phyloP scores from a whole-genome alignment of 2,329 filamentous ascomycete genomes.

The Rasamsonia emersonii region DNA sequence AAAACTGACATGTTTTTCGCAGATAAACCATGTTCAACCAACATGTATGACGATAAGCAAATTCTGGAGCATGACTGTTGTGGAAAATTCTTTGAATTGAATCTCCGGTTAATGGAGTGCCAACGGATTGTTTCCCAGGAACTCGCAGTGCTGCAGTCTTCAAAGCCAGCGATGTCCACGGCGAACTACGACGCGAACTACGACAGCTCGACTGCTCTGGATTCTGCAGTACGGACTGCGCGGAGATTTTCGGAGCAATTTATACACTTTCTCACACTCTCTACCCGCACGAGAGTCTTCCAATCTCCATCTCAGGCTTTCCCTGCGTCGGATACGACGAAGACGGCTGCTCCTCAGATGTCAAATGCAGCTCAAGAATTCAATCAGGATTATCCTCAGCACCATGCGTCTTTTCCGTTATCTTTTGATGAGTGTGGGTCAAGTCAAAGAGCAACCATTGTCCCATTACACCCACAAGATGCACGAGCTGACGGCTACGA shows the following conservation, averaged over 20 bases:
- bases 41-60: too few species aligned
- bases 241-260: neutral
- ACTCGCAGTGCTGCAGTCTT: slow-evolving; percentile 7
- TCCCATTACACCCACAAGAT: too few species aligned
- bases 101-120: slow-evolving; percentile 7
- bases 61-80: neutral
- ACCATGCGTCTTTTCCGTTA: too few species aligned
- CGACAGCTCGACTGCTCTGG: neutral
- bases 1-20: neutral
- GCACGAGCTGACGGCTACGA: too few species aligned
- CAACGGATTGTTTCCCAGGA: slow-evolving; percentile 6
- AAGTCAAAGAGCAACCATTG: too few species aligned
- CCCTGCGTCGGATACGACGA: neutral
- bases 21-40: too few species aligned
- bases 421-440: too few species aligned
- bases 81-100: slow-evolving; percentile 6
- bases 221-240: neutral
- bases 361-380: too few species aligned
- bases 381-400: too few species aligned
- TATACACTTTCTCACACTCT: neutral
- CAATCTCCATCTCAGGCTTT: neutral
- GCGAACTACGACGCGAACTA: too few species aligned
- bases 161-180: neutral
- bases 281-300: neutral
- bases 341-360: too few species aligned